Conservation (phyloP, 2,329 filamentous ascomycete species). For the Stachybotrys elegans region DNA sequence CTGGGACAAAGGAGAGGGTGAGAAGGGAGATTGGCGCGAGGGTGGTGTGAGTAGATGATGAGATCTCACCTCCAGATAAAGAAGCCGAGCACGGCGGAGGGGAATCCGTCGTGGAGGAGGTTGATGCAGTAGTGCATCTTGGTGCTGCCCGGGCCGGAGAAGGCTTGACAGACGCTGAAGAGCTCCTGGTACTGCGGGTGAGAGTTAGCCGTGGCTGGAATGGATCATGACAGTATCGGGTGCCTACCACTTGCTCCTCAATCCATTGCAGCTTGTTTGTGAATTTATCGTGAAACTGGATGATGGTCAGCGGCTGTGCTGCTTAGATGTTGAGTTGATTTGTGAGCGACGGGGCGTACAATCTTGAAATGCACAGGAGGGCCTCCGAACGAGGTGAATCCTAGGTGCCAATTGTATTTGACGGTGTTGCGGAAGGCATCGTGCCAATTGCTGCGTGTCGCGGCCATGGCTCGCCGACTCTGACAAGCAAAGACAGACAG, state of each 20-base stretch:
- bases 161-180: slow-evolving; percentile 63
- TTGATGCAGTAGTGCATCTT: slow-evolving; percentile 69
- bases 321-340: too few species aligned
- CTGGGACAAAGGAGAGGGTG: slow-evolving; percentile 23
- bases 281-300: slow-evolving; percentile 36
- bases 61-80: slow-evolving; percentile 54
- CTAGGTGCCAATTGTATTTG: slow-evolving; percentile 50
- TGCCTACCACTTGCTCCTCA: slow-evolving; percentile 58
- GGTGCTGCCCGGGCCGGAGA: slow-evolving; percentile 63
- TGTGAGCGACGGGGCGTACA: slow-evolving; percentile 28
- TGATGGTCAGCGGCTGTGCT: not conserved
- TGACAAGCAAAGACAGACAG: too few species aligned
- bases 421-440: slow-evolving; percentile 6
- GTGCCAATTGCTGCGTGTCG: too few species aligned
- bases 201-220: not conserved
- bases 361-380: slow-evolving; percentile 67
- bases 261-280: slow-evolving; percentile 59
- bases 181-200: slow-evolving; percentile 60
- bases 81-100: slow-evolving; percentile 54
- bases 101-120: slow-evolving; percentile 55
- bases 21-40: not conserved
- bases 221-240: too few species aligned
- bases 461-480: too few species aligned
- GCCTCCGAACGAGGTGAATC: slow-evolving; percentile 61
- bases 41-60: slow-evolving; percentile 3